phyloP scores from a whole-genome alignment of 768 basidiomycete genomes.

The Serendipita vermifera region DNA sequence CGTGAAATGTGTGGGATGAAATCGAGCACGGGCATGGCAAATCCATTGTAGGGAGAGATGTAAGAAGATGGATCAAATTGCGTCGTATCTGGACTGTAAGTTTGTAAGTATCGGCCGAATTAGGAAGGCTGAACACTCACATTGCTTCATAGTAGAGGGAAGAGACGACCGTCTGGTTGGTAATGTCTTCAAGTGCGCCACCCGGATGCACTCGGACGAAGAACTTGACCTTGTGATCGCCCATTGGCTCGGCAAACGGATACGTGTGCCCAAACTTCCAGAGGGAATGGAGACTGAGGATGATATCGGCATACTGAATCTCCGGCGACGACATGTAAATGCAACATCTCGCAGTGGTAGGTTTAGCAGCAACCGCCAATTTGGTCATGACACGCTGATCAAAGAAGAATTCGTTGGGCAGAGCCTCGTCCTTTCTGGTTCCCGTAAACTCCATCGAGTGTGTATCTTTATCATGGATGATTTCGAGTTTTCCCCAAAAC shows the following conservation, averaged over 20 bases:
- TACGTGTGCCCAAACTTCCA: slow-evolving; percentile 69
- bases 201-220: slow-evolving; percentile 74
- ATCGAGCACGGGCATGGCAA: slow-evolving; percentile 69
- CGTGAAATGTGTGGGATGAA: slow-evolving; percentile 70
- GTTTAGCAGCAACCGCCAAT: slow-evolving; percentile 60
- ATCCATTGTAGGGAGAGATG: slow-evolving; percentile 70
- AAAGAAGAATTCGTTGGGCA: slow-evolving; percentile 45
- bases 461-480: slow-evolving; percentile 62
- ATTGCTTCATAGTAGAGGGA: slow-evolving; percentile 76
- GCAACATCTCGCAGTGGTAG: slow-evolving; percentile 62
- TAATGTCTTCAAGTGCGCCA: slow-evolving; percentile 77
- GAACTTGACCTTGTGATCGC: slow-evolving; percentile 64
- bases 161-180: slow-evolving; percentile 65
- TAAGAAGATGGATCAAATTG: slow-evolving; percentile 70
- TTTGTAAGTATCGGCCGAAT: not conserved
- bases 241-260: slow-evolving; percentile 55
- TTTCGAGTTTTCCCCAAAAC: slow-evolving; percentile 81
- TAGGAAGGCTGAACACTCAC: slow-evolving; percentile 31
- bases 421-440: slow-evolving; percentile 33
- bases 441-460: slow-evolving; percentile 77
- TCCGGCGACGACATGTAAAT: slow-evolving; percentile 60
- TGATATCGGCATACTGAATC: slow-evolving; percentile 69
- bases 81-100: slow-evolving; percentile 55
- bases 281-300: slow-evolving; percentile 51
- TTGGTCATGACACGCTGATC: slow-evolving; percentile 68